These are phyloP conservation scores for Paramecium sonneborni DNA, from an alignment of 73 alveolate genomes.

Conservation along the genomic window DNA sequence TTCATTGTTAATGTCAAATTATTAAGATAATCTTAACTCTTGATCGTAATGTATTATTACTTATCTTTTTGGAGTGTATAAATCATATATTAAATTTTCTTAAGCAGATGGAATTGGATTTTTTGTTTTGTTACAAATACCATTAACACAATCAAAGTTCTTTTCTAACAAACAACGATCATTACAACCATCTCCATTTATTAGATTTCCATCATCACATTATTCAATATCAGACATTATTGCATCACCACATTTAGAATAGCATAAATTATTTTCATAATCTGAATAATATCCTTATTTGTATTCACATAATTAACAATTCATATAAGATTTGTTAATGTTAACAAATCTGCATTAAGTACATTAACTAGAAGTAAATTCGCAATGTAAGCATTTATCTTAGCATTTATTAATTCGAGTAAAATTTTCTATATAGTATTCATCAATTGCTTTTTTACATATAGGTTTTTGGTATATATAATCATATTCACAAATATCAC, in stretches of 20 bases:
- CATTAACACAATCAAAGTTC: not conserved
- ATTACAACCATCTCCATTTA: not conserved
- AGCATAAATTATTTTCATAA: not conserved
- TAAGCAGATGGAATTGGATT: not conserved
- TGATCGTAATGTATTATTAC: not conserved
- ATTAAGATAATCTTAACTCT: not conserved
- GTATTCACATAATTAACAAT: not conserved
- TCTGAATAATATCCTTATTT: slow-evolving; percentile 2
- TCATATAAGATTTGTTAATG: not conserved
- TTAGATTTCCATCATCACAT: slow-evolving; percentile 34
- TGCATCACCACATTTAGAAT: slow-evolving; percentile 37
- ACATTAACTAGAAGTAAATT: not conserved
- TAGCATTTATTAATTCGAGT: not conserved
- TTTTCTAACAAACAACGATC: not conserved
- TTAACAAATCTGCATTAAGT: not conserved
- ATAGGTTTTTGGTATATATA: not conserved
- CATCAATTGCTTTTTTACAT: not conserved
- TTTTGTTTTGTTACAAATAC: not conserved
- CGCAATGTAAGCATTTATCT: not conserved
- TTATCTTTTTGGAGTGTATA: not conserved
- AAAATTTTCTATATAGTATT: not conserved
- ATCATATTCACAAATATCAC: not conserved
- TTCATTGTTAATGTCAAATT: not conserved
- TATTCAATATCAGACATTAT: not conserved
- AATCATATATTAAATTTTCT: not conserved